phyloP scores from a whole-genome alignment of 306 rosid genomes.

The Biancaea sappan region DNA sequence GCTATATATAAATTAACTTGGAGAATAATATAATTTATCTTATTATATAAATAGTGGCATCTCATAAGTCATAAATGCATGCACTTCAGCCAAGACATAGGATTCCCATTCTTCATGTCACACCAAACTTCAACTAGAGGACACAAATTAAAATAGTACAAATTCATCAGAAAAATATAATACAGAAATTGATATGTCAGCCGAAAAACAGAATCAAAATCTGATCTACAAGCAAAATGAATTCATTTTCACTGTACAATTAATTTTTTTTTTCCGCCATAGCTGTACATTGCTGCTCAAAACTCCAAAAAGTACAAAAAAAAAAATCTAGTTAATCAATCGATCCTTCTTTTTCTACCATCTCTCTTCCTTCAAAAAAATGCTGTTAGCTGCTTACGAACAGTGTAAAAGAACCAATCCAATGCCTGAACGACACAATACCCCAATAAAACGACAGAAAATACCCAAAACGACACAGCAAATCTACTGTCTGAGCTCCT shows the following conservation, averaged over 20 bases:
- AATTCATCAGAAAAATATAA: constrained; percentile 13
- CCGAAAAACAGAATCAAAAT: background rate
- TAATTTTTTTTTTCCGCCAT: constrained; percentile 2
- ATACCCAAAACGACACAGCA: constrained; percentile 26
- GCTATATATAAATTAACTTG: background rate
- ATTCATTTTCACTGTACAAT: constrained; percentile 8
- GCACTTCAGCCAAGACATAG: constrained; percentile 26
- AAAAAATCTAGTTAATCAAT: background rate
- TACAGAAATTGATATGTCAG: background rate
- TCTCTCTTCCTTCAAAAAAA: background rate
- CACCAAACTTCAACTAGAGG: constrained; percentile 25
- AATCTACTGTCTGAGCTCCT: constrained; percentile 50
- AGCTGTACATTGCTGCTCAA: constrained; percentile 38
- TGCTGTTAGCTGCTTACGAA: background rate
- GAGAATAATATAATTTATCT: background rate
- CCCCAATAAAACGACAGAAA: constrained; percentile 24
- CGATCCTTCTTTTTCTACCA: background rate
- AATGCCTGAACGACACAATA: background rate
- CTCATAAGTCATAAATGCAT: constrained; percentile 5
- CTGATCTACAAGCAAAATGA: background rate
- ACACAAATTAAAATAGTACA: constrained; percentile 22
- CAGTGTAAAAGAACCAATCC: background rate
- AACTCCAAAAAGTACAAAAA: background rate
- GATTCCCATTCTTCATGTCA: constrained; percentile 33
- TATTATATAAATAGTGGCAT: background rate